A percentile compares a stretch with the other conserved stretches of the same genome.
Conservation (phyloP, 108 stramenopile species). For the Nannochloropsis oceanica region DNA sequence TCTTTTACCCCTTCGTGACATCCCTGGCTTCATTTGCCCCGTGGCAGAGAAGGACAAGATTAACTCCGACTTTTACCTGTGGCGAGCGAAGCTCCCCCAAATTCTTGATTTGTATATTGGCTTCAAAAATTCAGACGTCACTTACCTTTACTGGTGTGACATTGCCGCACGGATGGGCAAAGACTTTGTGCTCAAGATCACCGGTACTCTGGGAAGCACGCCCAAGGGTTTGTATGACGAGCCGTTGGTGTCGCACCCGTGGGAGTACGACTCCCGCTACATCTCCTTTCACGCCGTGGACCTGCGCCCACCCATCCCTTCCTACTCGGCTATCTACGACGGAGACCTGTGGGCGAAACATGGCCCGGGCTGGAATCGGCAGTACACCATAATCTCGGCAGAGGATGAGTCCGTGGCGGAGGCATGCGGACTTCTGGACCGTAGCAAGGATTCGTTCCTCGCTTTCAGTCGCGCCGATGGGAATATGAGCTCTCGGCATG, state of each 20-base stretch:
- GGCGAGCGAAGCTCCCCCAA: background rate
- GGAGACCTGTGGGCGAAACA: background rate
- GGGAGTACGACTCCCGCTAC: background rate
- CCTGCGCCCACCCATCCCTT: background rate
- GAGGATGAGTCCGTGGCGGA: background rate
- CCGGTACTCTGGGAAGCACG: background rate
- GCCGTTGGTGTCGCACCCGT: background rate
- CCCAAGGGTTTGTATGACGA: background rate
- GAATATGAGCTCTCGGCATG: background rate
- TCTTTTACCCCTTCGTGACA: background rate
- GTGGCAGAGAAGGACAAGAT: background rate
- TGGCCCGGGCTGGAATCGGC: background rate
- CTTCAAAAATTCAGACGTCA: background rate
- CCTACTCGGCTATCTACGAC: background rate
- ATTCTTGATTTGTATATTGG: background rate
- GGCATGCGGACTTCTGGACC: background rate
- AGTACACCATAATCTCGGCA: background rate
- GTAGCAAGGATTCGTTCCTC: background rate
- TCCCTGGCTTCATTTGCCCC: background rate
- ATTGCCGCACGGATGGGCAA: background rate
- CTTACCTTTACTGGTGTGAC: background rate
- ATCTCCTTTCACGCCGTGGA: background rate
- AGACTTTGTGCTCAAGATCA: background rate
- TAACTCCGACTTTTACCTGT: background rate
- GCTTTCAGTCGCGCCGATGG: background rate